phyloP scores from a whole-genome alignment of 371 early-diverging fungal species.

The Zychaea mexicana region DNA sequence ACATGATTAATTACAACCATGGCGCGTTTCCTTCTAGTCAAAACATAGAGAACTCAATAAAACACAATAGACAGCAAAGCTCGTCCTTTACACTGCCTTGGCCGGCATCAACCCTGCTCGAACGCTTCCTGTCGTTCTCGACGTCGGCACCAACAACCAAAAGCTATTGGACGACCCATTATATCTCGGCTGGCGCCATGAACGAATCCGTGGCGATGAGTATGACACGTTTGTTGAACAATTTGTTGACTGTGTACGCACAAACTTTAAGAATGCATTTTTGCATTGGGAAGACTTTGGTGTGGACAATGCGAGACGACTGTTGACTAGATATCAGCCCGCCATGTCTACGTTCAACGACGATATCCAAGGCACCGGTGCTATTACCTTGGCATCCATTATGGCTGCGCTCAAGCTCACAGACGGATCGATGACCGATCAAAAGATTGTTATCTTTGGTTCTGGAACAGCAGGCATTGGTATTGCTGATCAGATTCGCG shows the following conservation, averaged over 20 bases:
- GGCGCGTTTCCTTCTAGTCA: too few relatives aligned
- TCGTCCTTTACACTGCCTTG: constrained; percentile 17
- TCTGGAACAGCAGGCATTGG: constrained; percentile 41
- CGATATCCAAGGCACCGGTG: constrained; percentile 35
- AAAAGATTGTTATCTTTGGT: constrained; percentile 27
- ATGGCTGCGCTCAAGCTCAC: constrained; percentile 22
- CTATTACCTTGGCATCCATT: constrained; percentile 14
- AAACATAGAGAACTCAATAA: too few relatives aligned
- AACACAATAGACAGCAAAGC: constrained; percentile 31
- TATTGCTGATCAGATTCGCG: constrained; percentile 19
- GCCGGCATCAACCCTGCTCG: constrained; percentile 31
- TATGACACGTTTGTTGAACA: constrained; percentile 35
- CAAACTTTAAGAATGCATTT: constrained; percentile 15
- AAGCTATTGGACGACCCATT: constrained; percentile 30
- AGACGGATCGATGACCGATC: constrained; percentile 18
- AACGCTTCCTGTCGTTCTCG: constrained; percentile 37
- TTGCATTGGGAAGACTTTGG: constrained; percentile 43
- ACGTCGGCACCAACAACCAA: constrained; percentile 39
- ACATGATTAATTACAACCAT: too few relatives aligned
- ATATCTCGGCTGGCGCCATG: constrained; percentile 33
- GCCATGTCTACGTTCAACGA: constrained; percentile 32
- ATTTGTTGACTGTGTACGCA: constrained; percentile 20
- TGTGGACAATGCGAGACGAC: constrained; percentile 19
- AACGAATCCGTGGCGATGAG: constrained; percentile 24
- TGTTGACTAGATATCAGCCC: constrained; percentile 22